Base-by-base conservation (phyloP, 2,329 filamentous ascomycete genomes). In the Teratosphaeria epicoccoides region DNA sequence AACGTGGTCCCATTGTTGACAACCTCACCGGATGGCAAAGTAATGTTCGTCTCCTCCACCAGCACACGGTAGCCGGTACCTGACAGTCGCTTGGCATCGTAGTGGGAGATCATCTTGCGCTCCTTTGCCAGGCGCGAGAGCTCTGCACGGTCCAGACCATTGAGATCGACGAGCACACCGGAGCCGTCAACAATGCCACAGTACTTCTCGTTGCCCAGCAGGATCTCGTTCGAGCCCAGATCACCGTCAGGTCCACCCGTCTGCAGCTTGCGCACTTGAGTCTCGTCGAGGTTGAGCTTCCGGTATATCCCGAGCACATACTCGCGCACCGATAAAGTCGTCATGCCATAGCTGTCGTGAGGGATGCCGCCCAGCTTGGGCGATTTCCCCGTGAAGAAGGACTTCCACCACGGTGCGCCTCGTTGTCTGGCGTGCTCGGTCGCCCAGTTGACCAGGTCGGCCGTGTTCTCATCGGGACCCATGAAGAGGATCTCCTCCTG, bases 341-440 rank as follows among this genome's bases (percentile, higher is more conserved):
- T 98, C 93, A 98, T 98, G 63, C 93, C 93, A 66, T 98, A 98
- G 40, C 77, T 73, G 68, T 98, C 93, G 71, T 98, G 93, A 33
- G 93, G 93, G 61, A 98, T 98, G 66, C 93, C 93, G 57, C 93
- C 93, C 12, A 98, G 80, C 71, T 87, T 93, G 49, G 89, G 93
- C 61, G 88, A 95, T 79, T 98, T 98, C 65, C 93, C 93, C 2
- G 93, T 98, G 78, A 98, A 98, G 81, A 98, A 98, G 0, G 93
- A 98, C 78, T 98, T 98, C 93, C 93, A 98, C 88, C 91, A 98
- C 24, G 89, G 88, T 4, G 93, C 93, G 45, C 89, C 89, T 61
- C 93, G 84, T 55, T 76, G 75, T 49, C 88, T 82, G 55, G 93
- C 93, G 70, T 98, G 93, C 70, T 93, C 85, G 1, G 93, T 98